A percentile compares a stretch with the other conserved stretches of the same genome.
Conservation (phyloP, 2,329 filamentous ascomycete species). For the Alternaria incomplexa region DNA sequence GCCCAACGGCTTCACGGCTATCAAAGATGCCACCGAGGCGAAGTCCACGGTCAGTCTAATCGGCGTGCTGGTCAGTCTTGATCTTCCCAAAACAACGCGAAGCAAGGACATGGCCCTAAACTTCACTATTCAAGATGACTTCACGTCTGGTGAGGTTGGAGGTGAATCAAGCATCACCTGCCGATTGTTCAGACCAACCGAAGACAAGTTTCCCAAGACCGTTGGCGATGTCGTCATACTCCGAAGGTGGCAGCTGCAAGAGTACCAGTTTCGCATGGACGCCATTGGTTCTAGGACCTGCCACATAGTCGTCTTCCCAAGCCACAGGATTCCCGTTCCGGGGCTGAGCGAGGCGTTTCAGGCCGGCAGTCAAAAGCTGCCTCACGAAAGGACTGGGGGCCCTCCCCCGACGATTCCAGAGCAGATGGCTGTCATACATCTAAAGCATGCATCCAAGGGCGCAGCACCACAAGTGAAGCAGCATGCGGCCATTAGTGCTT, state of each 20-base stretch:
- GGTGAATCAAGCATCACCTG: conserved; percentile 23
- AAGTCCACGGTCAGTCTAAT: conserved; percentile 62
- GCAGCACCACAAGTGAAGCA: conserved; percentile 21
- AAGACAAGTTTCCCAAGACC: conserved; percentile 52
- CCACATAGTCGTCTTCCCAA: conserved; percentile 24
- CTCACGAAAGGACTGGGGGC: conserved; percentile 2
- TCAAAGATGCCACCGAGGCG: conserved; percentile 49
- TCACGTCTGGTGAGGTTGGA: conserved; percentile 20
- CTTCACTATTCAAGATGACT: conserved; percentile 50
- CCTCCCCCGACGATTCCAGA: conserved; percentile 19
- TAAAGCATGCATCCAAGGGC: conserved; percentile 30
- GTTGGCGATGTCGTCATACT: conserved; percentile 71
- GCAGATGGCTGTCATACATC: conserved; percentile 31
- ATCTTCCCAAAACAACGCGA: conserved; percentile 57
- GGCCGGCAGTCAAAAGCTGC: conserved; percentile 20
- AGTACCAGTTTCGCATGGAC: conserved; percentile 26
- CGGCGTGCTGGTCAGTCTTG: conserved; percentile 72
- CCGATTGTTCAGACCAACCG: conserved; percentile 31
- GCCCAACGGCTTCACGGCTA: conserved; percentile 51
- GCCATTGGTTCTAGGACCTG: not conserved
- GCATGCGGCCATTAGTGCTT: conserved; percentile 10
- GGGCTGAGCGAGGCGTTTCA: conserved; percentile 25
- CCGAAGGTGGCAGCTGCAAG: conserved; percentile 41
- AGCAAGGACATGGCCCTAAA: conserved; percentile 57
- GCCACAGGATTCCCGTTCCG: conserved; percentile 23